Percentiles rank a stretch among this genome's conserved stretches.
Evolutionary conservation across 805 yeast species (phyloP).

Genomic region (Alloascoidea africana): DNA sequence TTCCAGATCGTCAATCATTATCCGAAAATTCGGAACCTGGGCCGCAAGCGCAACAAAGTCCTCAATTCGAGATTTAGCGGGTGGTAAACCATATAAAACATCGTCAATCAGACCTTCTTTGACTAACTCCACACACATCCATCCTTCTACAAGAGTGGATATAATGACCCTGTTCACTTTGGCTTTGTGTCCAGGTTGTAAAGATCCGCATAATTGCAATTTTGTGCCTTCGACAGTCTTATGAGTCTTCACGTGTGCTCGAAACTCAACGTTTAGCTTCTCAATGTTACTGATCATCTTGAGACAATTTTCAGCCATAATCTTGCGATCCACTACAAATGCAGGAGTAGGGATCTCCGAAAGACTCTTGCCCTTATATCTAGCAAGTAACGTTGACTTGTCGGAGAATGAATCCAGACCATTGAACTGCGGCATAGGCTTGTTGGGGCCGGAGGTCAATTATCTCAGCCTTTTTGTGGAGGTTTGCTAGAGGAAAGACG

Average conservation of each 20-base stretch:
- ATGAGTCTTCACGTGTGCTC: conserved; percentile 70
- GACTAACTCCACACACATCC: conserved; percentile 28
- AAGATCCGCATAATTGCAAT: conserved; percentile 34
- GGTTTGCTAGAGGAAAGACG: too few species aligned
- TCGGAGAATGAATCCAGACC: background rate
- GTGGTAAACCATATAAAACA: conserved; percentile 45
- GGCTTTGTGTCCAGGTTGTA: conserved; percentile 14
- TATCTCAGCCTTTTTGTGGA: too few species aligned
- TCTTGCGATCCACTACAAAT: conserved; percentile 28
- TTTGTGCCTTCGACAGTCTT: conserved; percentile 46
- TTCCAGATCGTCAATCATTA: conserved; percentile 45
- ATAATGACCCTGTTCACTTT: conserved; percentile 39
- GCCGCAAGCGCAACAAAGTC: conserved; percentile 30
- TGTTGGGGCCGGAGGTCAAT: too few species aligned
- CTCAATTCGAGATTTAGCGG: conserved; percentile 28
- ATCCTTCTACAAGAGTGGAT: conserved; percentile 55
- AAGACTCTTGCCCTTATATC: conserved; percentile 27
- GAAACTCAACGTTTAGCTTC: conserved; percentile 25
- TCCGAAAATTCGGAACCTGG: conserved; percentile 27
- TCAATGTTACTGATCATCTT: conserved; percentile 32
- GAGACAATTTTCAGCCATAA: conserved; percentile 28
- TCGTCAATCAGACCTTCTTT: conserved; percentile 28
- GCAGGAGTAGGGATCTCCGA: conserved; percentile 46
- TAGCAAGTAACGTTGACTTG: background rate
- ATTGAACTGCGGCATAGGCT: background rate